These are phyloP conservation scores for Cyamopsis tetragonoloba DNA, from an alignment of 306 rosid genomes.

Conservation along the genomic window DNA sequence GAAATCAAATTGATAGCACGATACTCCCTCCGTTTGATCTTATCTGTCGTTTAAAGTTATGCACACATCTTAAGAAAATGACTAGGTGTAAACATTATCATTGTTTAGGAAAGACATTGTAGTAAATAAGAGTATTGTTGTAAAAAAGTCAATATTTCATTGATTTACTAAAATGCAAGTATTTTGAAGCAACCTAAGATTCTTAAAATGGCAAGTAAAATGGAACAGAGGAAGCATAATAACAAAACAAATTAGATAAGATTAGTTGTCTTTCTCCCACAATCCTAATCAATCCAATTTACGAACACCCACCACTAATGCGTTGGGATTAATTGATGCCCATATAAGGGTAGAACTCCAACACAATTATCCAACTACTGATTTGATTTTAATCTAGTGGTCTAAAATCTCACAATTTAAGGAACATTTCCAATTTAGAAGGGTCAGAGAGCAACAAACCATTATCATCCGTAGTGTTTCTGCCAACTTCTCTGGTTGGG, in stretches of 20 bases:
- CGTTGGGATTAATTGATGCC: background rate
- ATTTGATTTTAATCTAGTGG: background rate
- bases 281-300: background rate
- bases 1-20: too few species aligned
- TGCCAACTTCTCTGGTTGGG: conserved; percentile 48
- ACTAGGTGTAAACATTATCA: too few species aligned
- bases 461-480: conserved; percentile 60
- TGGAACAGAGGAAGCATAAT: too few species aligned
- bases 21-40: too few species aligned
- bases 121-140: too few species aligned
- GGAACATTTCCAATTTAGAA: background rate
- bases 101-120: too few species aligned
- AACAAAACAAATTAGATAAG: background rate
- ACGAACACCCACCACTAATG: background rate
- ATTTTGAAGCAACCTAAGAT: background rate
- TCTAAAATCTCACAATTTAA: background rate
- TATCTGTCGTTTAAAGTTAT: too few species aligned
- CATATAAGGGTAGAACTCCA: background rate
- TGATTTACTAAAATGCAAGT: too few species aligned
- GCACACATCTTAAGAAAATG: too few species aligned
- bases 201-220: too few species aligned
- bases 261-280: background rate
- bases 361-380: background rate
- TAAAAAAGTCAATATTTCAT: too few species aligned
- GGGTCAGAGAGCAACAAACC: conserved; percentile 52